Evolutionary conservation across 2,329 filamentous ascomycete genomes (phyloP), one percentile per base, ranked within the genome.

Genomic region (Penicillium digitatum): DNA sequence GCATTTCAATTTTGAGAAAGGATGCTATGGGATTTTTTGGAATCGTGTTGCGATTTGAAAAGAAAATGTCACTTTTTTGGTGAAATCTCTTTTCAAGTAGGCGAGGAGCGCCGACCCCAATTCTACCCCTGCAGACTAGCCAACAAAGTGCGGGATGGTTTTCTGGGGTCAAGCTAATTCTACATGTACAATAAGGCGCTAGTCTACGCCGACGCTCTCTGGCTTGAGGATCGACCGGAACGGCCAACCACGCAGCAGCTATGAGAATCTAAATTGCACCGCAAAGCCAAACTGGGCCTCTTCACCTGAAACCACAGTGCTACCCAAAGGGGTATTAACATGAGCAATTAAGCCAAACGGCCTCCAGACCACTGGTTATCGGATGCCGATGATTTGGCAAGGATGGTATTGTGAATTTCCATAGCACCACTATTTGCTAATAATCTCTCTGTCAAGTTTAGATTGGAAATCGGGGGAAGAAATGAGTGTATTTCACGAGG

Each of bases 261-360:
- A 49, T 43, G 2, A 58, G 39, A 48, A 63, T 55, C 60, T 57
- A 66, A 24, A 62, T 14, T 1, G 56, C 56, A n/a, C 63, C 64
- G 22, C 44, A 62, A 37, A 66, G 60, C 62, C 62, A 66, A 38
- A 64, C 55, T 8, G 55, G 51, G 2, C 34, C 59, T 1, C 59
- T 1, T 55, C 58, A 1, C 40, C 46, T 0, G 57, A 54, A n/a
- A 37, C 55, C 2, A 32, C 43, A 0, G 31, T 32, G 26, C 26
- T 42, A 18, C 50, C 49, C 48, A 61, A 63, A 0, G 54, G 51
- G 10, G 51, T 59, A 12, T 63, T 54, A 4, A 63, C 53, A 35
- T 47, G 38, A 0, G 53, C 56, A 16, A 65, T 53, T 20, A 62
- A 32, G 0, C 59, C 58, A 46, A 59, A 63, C 1, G 62, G 0